Conservation (phyloP, 2,329 filamentous ascomycete species). For the Mycosphaerelloides madeirae region DNA sequence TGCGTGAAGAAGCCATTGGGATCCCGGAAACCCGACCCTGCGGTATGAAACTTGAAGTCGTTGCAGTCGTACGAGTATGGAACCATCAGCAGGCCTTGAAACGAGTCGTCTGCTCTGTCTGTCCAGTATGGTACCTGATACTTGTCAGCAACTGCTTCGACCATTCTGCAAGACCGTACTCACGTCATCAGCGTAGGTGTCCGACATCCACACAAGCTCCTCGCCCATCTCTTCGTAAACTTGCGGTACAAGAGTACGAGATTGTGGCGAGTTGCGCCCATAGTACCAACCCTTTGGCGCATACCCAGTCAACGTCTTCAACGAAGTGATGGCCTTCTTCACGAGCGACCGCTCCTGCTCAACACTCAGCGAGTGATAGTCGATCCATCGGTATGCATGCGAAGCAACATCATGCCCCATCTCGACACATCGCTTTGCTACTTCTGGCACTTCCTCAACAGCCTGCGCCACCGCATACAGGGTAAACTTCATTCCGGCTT, state of each 20-base stretch:
- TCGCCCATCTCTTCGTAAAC: slow-evolving; percentile 52
- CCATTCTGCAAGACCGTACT: background rate
- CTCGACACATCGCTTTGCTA: slow-evolving; percentile 45
- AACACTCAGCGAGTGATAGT: slow-evolving; percentile 43
- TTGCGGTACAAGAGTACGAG: slow-evolving; percentile 44
- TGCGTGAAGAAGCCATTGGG: slow-evolving; percentile 44
- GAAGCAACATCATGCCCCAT: slow-evolving; percentile 49
- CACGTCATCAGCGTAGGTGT: slow-evolving; percentile 51
- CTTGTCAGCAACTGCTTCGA: background rate
- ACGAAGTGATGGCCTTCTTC: slow-evolving; percentile 38
- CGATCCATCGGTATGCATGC: slow-evolving; percentile 51
- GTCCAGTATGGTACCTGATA: slow-evolving; percentile 49
- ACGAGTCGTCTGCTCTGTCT: slow-evolving; percentile 42
- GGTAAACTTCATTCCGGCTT: slow-evolving; percentile 47
- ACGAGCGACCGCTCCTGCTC: slow-evolving; percentile 49
- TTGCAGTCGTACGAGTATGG: slow-evolving; percentile 48
- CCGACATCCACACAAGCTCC: slow-evolving; percentile 47
- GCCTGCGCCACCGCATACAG: slow-evolving; percentile 49
- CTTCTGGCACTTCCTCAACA: slow-evolving; percentile 46
- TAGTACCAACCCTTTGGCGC: slow-evolving; percentile 51
- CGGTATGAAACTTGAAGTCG: slow-evolving; percentile 45
- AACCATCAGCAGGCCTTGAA: slow-evolving; percentile 51
- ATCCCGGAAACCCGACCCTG: slow-evolving; percentile 43
- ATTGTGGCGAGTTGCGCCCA: slow-evolving; percentile 44
- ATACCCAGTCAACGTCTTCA: slow-evolving; percentile 43